Evolutionary conservation across 2,329 filamentous ascomycete genomes (phyloP), one percentile per base, ranked within the genome.

Genomic region (Sphaerulina populicola): DNA sequence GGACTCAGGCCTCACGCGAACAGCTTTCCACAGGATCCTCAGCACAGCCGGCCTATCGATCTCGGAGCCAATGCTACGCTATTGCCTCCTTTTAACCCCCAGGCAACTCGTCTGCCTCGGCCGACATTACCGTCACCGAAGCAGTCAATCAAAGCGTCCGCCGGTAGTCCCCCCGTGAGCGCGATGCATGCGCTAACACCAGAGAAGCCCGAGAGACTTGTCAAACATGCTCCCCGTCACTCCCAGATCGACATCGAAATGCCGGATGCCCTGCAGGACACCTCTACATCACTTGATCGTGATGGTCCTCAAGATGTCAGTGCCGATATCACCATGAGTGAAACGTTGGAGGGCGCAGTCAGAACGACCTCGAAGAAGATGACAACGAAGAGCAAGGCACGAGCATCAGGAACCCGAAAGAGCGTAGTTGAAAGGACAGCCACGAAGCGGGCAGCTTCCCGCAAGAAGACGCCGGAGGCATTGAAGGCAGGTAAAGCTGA

Each of bases 371-470:
- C 57, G 47, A 62, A 62, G 43, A 59, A 71, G 53, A 70, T 70
- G 10, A 71, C 68, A 69, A 70, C 71, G 10, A 75, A 74, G 58
- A 72, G 71, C 33, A 75, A 74, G 55, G 67, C 72, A 11, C 66
- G 71, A 41, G 69, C 68, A 7, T 60, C 71, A 44, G 68, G 68
- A 40, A 61, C 56, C 27, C 62, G 66, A 21, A 65, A 67, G 37
- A 57, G 64, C 6, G 55, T 57, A n/a, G 60, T 60, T 44, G 72
- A 69, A 57, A 70, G 66, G 54, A 52, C 55, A n/a, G 60, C 57
- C 8, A 54, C 57, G 9, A 65, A 64, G 51, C 52, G 60, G 37
- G 58, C 60, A 35, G 57, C 56, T 4, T 51, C 57, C 11, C 56
- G 60, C 9, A 72, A 70, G 55, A 71, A 64, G 57, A 62, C 64